phyloP scores from a whole-genome alignment of 2,329 filamentous ascomycete species.

The Fusarium nanum region DNA sequence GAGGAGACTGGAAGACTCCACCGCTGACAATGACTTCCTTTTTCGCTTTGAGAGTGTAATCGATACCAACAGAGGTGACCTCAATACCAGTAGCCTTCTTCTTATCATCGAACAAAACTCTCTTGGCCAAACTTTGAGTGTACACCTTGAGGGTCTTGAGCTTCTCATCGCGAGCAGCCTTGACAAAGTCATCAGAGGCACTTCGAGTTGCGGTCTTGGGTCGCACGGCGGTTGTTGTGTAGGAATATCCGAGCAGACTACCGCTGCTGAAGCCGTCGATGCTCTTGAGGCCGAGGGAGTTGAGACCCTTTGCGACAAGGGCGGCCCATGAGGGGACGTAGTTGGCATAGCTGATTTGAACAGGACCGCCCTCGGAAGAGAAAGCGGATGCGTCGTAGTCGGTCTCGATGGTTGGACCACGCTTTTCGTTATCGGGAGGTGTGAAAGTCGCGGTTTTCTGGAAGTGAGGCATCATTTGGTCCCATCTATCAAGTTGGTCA shows the following conservation, averaged over 20 bases:
- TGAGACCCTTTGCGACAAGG: conserved; percentile 41
- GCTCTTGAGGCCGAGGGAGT: conserved; percentile 44
- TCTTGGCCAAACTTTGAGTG: conserved; percentile 55
- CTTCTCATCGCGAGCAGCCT: conserved; percentile 41
- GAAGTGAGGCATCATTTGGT: conserved; percentile 46
- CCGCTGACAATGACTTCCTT: conserved; percentile 39
- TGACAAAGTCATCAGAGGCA: conserved; percentile 45
- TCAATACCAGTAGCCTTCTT: conserved; percentile 56
- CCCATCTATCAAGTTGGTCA: conserved; percentile 16
- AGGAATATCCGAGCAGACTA: conserved; percentile 42
- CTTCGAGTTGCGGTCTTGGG: conserved; percentile 42
- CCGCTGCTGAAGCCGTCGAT: conserved; percentile 41
- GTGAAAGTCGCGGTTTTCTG: conserved; percentile 45
- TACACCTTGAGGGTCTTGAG: conserved; percentile 55
- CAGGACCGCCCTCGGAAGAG: conserved; percentile 34
- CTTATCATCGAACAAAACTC: conserved; percentile 56
- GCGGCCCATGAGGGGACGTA: conserved; percentile 41
- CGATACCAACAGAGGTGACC: conserved; percentile 22
- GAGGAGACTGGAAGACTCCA: conserved; percentile 36
- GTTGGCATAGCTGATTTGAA: conserved; percentile 46
- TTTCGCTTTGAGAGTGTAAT: conserved; percentile 31
- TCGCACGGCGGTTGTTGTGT: conserved; percentile 36
- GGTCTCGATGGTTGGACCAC: conserved; percentile 39
- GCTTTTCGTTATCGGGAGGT: conserved; percentile 36
- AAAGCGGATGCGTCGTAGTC: conserved; percentile 47